phyloP scores from a whole-genome alignment of 2,329 filamentous ascomycete genomes.

The Fusarium nisikadoi region DNA sequence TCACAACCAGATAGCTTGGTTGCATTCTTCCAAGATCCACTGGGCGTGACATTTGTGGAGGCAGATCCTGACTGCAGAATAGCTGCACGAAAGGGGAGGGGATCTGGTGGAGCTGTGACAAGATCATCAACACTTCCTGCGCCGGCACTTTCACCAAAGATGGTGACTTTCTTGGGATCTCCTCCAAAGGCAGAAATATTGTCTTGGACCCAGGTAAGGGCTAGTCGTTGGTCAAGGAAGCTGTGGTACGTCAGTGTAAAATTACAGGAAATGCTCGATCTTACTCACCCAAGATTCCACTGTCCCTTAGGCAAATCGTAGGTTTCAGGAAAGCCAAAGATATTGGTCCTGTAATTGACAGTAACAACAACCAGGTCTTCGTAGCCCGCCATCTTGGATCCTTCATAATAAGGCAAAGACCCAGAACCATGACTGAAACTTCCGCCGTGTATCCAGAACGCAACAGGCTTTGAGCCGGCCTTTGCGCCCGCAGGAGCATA shows the following conservation, averaged over 20 bases:
- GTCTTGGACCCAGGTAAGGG: slow-evolving; percentile 60
- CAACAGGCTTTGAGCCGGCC: slow-evolving; percentile 51
- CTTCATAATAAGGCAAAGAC: slow-evolving; percentile 52
- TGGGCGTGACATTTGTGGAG: not conserved
- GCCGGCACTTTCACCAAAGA: slow-evolving; percentile 65
- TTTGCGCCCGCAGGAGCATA: slow-evolving; percentile 41
- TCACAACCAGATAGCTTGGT: slow-evolving; percentile 23
- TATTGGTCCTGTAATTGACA: slow-evolving; percentile 57
- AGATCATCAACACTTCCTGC: slow-evolving; percentile 63
- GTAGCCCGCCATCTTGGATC: slow-evolving; percentile 52
- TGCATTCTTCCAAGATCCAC: slow-evolving; percentile 32
- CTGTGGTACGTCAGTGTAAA: not conserved
- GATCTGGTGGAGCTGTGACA: slow-evolving; percentile 40
- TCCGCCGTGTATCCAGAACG: slow-evolving; percentile 58
- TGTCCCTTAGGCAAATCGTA: slow-evolving; percentile 31
- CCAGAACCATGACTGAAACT: slow-evolving; percentile 51
- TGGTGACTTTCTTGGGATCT: slow-evolving; percentile 56
- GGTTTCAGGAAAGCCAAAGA: slow-evolving; percentile 55
- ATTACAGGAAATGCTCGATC: accelerated
- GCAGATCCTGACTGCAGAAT: slow-evolving; percentile 43
- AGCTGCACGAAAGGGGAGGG: slow-evolving; percentile 45
- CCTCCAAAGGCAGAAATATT: slow-evolving; percentile 62
- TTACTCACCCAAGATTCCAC: slow-evolving; percentile 41
- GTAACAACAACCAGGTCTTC: slow-evolving; percentile 60
- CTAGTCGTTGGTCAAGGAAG: slow-evolving; percentile 55